These are phyloP conservation scores for Saccharum spontaneum DNA, from an alignment of 176 grass and related monocot species.

Conservation along the genomic window DNA sequence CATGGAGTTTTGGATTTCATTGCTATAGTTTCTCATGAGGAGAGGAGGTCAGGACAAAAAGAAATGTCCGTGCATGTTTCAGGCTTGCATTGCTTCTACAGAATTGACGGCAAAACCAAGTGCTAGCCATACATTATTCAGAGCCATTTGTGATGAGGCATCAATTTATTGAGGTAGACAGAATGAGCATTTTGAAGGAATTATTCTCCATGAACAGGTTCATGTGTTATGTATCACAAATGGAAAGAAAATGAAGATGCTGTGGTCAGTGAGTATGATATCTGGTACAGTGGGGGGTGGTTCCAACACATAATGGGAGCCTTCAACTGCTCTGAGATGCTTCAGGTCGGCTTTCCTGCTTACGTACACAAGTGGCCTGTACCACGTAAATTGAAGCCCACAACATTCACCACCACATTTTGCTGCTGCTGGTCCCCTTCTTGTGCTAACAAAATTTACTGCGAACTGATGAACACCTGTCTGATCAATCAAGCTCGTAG, in stretches of 20 bases:
- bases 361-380: slow-evolving; percentile 23
- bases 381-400: slow-evolving; percentile 22
- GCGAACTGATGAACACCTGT: slow-evolving; percentile 25
- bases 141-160: background rate
- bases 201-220: slow-evolving; percentile 15
- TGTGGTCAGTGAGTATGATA: slow-evolving; percentile 11
- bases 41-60: slow-evolving; percentile 1
- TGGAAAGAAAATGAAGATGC: slow-evolving; percentile 25
- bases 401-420: slow-evolving; percentile 34
- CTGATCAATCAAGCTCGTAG: slow-evolving; percentile 23
- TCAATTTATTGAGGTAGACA: slow-evolving; percentile 8
- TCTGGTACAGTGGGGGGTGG: background rate
- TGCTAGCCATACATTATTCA: background rate
- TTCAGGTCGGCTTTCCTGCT: slow-evolving; percentile 44
- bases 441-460: slow-evolving; percentile 28
- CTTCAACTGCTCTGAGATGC: slow-evolving; percentile 34
- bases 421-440: slow-evolving; percentile 19
- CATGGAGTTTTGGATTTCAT: background rate
- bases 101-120: slow-evolving; percentile 1
- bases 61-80: slow-evolving; percentile 5
- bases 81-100: background rate
- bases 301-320: slow-evolving; percentile 48
- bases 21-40: background rate
- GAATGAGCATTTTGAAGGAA: background rate
- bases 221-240: slow-evolving; percentile 40